Conservation (phyloP, 176 grass and related monocot genomes). For the Miscanthus lutarioriparius region DNA sequence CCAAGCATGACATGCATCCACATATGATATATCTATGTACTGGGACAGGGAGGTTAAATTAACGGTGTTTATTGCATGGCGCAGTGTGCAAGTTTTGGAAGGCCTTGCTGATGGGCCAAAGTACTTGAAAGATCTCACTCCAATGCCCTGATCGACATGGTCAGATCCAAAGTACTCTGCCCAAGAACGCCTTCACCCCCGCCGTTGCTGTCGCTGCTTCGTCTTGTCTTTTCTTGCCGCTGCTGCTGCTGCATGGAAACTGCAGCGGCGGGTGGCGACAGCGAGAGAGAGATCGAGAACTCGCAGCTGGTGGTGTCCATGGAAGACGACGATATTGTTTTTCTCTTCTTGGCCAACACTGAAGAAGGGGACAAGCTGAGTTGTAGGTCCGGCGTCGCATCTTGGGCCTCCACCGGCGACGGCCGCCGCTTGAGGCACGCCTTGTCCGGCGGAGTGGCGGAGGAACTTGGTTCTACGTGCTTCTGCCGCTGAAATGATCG, state of each 20-base stretch:
- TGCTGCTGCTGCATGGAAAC: slow-evolving; percentile 26
- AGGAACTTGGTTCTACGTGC: neutral
- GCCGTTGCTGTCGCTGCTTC: slow-evolving; percentile 43
- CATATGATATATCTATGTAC: slow-evolving; percentile 43
- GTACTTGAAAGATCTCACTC: slow-evolving; percentile 99
- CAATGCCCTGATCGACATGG: slow-evolving; percentile 99
- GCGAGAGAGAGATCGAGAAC: slow-evolving; percentile 63
- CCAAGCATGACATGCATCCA: slow-evolving; percentile 26
- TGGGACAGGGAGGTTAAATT: slow-evolving; percentile 27
- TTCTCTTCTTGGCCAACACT: slow-evolving; percentile 29
- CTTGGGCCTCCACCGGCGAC: slow-evolving; percentile 6
- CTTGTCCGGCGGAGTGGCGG: neutral
- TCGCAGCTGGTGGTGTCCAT: slow-evolving; percentile 25
- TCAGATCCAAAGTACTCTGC: slow-evolving; percentile 99
- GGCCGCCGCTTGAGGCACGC: slow-evolving; percentile 37
- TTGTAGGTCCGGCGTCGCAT: slow-evolving; percentile 47
- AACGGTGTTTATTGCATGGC: slow-evolving; percentile 59
- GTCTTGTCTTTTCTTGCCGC: slow-evolving; percentile 38
- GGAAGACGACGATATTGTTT: slow-evolving; percentile 10
- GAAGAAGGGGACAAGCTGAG: slow-evolving; percentile 60
- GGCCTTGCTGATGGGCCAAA: slow-evolving; percentile 55
- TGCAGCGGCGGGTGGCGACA: slow-evolving; percentile 47
- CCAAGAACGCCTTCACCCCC: slow-evolving; percentile 56
- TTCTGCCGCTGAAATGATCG: slow-evolving; percentile 15
- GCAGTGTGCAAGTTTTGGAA: slow-evolving; percentile 56